Percentiles rank a stretch among this genome's conserved stretches.
Conservation (phyloP, 2,329 filamentous ascomycete species). For the Pezizomycotina sp. region DNA sequence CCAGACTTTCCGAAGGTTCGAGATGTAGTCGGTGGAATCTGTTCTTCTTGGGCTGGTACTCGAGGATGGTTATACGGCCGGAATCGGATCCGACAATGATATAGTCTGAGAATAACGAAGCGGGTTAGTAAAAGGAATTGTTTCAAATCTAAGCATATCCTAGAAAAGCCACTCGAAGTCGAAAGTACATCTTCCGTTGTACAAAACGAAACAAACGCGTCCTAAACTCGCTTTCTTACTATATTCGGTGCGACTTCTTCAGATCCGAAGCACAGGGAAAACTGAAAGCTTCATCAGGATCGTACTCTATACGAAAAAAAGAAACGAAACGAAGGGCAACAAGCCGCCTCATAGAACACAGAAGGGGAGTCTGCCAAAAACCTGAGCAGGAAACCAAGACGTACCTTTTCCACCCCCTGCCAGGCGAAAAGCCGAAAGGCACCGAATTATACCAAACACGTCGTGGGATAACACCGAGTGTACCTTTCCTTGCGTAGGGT, state of each 20-base stretch:
- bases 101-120: constrained; percentile 70
- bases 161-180: too few species aligned
- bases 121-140: too few species aligned
- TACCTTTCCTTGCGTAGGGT: constrained; percentile 71
- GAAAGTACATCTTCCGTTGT: constrained; percentile 31
- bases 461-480: constrained; percentile 77
- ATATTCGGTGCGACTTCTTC: constrained; percentile 6
- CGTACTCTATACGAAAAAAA: too few species aligned
- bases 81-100: constrained; percentile 92
- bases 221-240: constrained; percentile 2
- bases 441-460: constrained; percentile 87
- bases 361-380: too few species aligned
- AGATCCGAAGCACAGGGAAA: too few species aligned
- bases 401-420: constrained; percentile 93
- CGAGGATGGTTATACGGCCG: constrained; percentile 81
- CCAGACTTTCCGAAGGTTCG: constrained; percentile 96
- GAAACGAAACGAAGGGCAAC: too few species aligned
- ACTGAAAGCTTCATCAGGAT: too few species aligned
- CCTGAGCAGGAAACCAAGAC: too few species aligned
- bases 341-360: neutral
- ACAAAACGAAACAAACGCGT: constrained; percentile 14
- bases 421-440: constrained; percentile 73
- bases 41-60: constrained; percentile 76
- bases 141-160: too few species aligned
- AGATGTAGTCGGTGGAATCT: constrained; percentile 77